Evolutionary conservation across 768 basidiomycete species (phyloP), one percentile per base, ranked within the genome.

Genomic region (Naematelia encephala): DNA sequence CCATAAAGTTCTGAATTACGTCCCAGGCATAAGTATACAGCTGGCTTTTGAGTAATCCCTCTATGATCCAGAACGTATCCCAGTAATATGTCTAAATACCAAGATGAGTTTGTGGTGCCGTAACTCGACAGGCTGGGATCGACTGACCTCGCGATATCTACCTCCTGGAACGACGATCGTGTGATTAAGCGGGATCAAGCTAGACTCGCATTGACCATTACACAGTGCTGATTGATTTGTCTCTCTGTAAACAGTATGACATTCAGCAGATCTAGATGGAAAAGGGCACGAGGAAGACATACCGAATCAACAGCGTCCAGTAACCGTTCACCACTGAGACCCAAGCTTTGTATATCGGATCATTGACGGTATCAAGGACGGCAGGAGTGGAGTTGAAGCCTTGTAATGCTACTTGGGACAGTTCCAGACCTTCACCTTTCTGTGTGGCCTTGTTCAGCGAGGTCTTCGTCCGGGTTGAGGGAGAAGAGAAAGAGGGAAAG

Each of bases 1-100:
- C 92, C 91, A 96, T 92, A 71, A 97, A 96, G 79, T 96, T 94
- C 63, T 89, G 85, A 29, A 96, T 79, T 0, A 91, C 89, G 11
- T 81, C 84, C 62, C 89, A 88, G 57, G 83, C 88, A 54, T 89
- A 81, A 54, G 80, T 80, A 66, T 84, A 86, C 12, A 96, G 81
- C 63, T 87, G 83, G 1, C 89, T 90, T 70, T 87, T 80, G 27
- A 97, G 78, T n/a, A 96, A 80, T 39, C 93, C 93, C 66, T 91
- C 85, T n/a, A 73, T 42, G 19, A 73, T 70, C 71, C 71, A 73
- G 63, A 53, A 60, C 10, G 54, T 26, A 54, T 73, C 70, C 69
- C 76, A 77, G 58, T 78, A 76, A 65, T 78, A 78, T 23, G 74
- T 69, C 67, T 60, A n/a, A 26, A n/a, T n/a, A n/a, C n/a, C n/a